A percentile compares a stretch with the other conserved stretches of the same genome.
Evolutionary conservation across 371 early-diverging fungal species (phyloP).

Genomic region (Smittium mucronatum): DNA sequence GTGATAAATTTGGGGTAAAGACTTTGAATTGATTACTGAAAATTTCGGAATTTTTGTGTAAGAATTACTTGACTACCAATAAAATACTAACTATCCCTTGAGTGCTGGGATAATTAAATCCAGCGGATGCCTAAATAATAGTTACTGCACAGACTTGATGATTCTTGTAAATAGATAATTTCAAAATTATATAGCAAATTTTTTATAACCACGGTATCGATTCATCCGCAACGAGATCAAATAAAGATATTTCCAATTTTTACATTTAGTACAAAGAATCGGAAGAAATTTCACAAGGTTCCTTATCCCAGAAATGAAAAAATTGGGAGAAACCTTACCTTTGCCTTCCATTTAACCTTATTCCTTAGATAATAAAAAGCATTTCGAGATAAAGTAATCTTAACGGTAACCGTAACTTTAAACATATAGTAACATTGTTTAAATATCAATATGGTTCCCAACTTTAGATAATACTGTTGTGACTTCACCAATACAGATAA

Average conservation of each 20-base stretch:
- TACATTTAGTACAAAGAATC: neutral
- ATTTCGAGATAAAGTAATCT: neutral
- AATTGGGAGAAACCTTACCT: neutral
- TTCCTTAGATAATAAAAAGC: neutral
- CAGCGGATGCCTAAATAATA: neutral
- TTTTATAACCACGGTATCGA: neutral
- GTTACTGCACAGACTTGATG: neutral
- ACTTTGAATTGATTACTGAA: neutral
- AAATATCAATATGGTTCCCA: neutral
- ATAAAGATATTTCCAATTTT: neutral
- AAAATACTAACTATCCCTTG: neutral
- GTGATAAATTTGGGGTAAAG: neutral
- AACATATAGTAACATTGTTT: neutral
- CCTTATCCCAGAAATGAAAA: neutral
- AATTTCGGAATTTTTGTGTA: neutral
- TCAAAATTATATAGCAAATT: neutral
- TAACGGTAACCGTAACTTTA: neutral
- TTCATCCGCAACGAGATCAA: neutral
- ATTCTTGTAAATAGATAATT: neutral
- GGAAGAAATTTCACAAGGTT: neutral
- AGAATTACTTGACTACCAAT: neutral
- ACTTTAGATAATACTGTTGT: neutral
- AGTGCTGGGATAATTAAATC: neutral
- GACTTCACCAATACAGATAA: neutral
- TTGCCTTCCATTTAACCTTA: neutral